Evolutionary conservation across 495 filamentous ascomycete genomes (phyloP).

Genomic region (Trypethelium eluteriae): DNA sequence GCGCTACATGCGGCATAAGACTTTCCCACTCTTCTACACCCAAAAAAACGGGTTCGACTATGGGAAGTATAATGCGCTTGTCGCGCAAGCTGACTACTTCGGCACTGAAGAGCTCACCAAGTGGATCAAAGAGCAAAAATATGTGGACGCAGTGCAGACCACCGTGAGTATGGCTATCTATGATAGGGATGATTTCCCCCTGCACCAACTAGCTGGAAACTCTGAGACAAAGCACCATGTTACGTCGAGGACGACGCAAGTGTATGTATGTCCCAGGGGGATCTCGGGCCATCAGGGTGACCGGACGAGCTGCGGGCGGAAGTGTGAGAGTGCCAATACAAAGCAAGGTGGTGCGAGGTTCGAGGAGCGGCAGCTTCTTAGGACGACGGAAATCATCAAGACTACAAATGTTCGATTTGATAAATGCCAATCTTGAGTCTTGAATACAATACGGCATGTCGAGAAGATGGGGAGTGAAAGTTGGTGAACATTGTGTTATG

Average conservation of each 20-base stretch:
- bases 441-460: neutral
- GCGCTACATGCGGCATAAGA: slow-evolving; percentile 34
- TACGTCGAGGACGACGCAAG: slow-evolving; percentile 16
- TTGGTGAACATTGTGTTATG: too few relatives aligned
- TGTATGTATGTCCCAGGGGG: slow-evolving; percentile 33
- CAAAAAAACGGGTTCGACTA: slow-evolving; percentile 33
- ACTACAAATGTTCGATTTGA: neutral
- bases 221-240: slow-evolving; percentile 21
- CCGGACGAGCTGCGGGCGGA: slow-evolving; percentile 23
- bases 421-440: neutral
- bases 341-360: neutral
- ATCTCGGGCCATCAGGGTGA: slow-evolving; percentile 27
- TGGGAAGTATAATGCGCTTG: slow-evolving; percentile 29
- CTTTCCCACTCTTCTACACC: slow-evolving; percentile 39
- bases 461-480: neutral
- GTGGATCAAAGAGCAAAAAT: slow-evolving; percentile 31
- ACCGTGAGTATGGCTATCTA: neutral
- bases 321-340: slow-evolving; percentile 16
- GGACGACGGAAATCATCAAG: neutral
- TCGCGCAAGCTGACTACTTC: slow-evolving; percentile 36
- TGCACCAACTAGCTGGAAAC: slow-evolving; percentile 1
- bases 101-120: slow-evolving; percentile 25
- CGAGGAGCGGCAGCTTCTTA: neutral
- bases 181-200: neutral
- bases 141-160: slow-evolving; percentile 26